These are phyloP conservation scores for Colletotrichum sp. DNA, from an alignment of 2,329 filamentous ascomycete genomes.

Conservation along the genomic window DNA sequence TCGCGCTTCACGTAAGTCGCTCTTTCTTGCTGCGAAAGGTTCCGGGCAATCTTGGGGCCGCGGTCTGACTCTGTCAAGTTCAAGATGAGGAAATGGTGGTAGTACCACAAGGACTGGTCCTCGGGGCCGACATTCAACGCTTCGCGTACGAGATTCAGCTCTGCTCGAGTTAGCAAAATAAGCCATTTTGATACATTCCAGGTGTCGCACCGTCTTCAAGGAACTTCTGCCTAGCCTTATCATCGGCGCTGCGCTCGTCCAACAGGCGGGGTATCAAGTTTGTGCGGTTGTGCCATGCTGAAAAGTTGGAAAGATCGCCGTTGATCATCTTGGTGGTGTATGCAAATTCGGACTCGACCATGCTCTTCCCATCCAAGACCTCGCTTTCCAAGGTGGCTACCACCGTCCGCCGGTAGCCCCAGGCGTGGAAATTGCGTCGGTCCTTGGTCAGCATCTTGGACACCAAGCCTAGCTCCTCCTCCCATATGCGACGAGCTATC, in stretches of 20 bases:
- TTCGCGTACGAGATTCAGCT: constrained; percentile 76
- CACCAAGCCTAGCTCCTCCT: constrained; percentile 81
- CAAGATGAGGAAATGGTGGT: constrained; percentile 86
- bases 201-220: constrained; percentile 67
- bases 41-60: constrained; percentile 65
- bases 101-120: constrained; percentile 97
- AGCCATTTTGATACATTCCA: no score
- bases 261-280: constrained; percentile 82
- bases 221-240: constrained; percentile 67
- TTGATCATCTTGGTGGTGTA: constrained; percentile 92
- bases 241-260: constrained; percentile 70
- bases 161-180: constrained; percentile 38
- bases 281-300: constrained; percentile 92
- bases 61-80: constrained; percentile 61
- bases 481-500: constrained; percentile 74
- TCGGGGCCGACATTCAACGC: constrained; percentile 89
- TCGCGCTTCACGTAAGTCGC: constrained; percentile 71
- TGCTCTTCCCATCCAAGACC: constrained; percentile 57
- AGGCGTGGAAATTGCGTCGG: constrained; percentile 93
- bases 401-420: constrained; percentile 86
- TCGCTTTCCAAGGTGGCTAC: constrained; percentile 75
- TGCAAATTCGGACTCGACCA: constrained; percentile 81
- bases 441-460: constrained; percentile 89
- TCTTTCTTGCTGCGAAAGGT: constrained; percentile 66
- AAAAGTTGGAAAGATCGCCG: constrained; percentile 91